Evolutionary conservation across 2,329 filamentous ascomycete genomes (phyloP).

Genomic region (Sporothrix inflata): DNA sequence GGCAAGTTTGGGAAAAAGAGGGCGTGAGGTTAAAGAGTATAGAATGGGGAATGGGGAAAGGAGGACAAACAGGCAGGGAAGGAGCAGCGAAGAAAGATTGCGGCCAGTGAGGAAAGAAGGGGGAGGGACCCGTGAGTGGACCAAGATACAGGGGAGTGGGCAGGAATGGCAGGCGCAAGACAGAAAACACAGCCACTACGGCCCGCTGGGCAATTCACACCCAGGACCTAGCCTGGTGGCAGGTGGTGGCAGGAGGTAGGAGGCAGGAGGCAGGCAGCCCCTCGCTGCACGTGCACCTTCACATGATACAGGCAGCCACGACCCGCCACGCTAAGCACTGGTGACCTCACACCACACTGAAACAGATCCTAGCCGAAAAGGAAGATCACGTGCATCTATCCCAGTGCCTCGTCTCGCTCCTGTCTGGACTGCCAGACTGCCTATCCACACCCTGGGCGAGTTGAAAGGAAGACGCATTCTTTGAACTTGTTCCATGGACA

Average conservation of each 20-base stretch:
- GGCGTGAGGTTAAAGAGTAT: slow-evolving; percentile 14
- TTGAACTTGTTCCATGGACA: background rate
- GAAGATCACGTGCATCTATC: slow-evolving; percentile 10
- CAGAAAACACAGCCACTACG: slow-evolving; percentile 20
- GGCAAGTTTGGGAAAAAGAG: slow-evolving; percentile 7
- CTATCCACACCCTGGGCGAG: background rate
- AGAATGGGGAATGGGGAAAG: slow-evolving; percentile 26
- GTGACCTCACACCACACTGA: slow-evolving; percentile 23
- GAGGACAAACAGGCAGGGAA: slow-evolving; percentile 8
- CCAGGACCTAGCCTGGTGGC: too few species aligned
- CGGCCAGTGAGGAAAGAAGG: slow-evolving; percentile 6
- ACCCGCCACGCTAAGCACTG: background rate
- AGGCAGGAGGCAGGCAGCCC: slow-evolving; percentile 3
- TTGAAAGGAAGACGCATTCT: background rate
- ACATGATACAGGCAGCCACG: slow-evolving; percentile 28
- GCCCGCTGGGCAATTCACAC: background rate
- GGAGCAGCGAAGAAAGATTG: background rate
- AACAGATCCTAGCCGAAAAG: slow-evolving; percentile 1
- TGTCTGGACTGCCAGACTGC: background rate
- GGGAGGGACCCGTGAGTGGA: background rate
- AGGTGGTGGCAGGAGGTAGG: too few species aligned
- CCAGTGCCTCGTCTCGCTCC: background rate
- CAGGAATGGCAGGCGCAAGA: slow-evolving; percentile 1
- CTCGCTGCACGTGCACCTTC: slow-evolving; percentile 29
- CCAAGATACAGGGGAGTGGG: background rate